Percentiles rank a stretch among this genome's conserved stretches.
Conservation (phyloP, 345 rosid species). For the Linum usitatissimum region DNA sequence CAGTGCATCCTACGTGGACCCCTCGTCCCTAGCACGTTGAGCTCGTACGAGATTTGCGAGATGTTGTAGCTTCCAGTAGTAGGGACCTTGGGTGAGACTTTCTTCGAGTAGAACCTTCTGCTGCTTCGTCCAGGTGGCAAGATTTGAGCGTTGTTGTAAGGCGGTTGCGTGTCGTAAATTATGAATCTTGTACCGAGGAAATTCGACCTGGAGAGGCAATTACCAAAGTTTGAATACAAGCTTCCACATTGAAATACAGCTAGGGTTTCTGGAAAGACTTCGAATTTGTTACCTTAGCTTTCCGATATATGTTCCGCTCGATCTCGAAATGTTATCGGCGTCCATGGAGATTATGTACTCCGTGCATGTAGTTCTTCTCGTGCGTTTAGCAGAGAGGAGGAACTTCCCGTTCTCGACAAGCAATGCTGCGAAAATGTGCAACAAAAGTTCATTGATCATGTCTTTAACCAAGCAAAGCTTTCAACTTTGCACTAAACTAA, state of each 20-base stretch:
- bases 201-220: slow-evolving; percentile 8
- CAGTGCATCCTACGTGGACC: slow-evolving; percentile 16
- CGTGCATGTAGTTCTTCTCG: slow-evolving; percentile 51
- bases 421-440: slow-evolving; percentile 25
- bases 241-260: neutral
- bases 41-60: slow-evolving; percentile 14
- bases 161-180: slow-evolving; percentile 14
- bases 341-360: slow-evolving; percentile 66
- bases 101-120: slow-evolving; percentile 13
- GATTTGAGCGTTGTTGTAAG: slow-evolving; percentile 10
- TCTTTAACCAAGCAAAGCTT: too few species aligned
- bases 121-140: slow-evolving; percentile 18
- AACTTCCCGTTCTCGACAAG: slow-evolving; percentile 60
- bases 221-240: slow-evolving; percentile 1
- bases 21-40: slow-evolving; percentile 16
- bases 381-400: slow-evolving; percentile 62
- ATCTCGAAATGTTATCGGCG: slow-evolving; percentile 58
- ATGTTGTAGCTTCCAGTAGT: slow-evolving; percentile 17
- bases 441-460: neutral
- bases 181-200: slow-evolving; percentile 17
- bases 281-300: slow-evolving; percentile 41
- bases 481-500: too few species aligned
- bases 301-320: slow-evolving; percentile 54
- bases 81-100: slow-evolving; percentile 16
- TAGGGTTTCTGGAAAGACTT: too few species aligned